A percentile compares a stretch with the other conserved stretches of the same genome.
Conservation (phyloP, 352 stramenopile species). For the Blastocystis hominis region DNA sequence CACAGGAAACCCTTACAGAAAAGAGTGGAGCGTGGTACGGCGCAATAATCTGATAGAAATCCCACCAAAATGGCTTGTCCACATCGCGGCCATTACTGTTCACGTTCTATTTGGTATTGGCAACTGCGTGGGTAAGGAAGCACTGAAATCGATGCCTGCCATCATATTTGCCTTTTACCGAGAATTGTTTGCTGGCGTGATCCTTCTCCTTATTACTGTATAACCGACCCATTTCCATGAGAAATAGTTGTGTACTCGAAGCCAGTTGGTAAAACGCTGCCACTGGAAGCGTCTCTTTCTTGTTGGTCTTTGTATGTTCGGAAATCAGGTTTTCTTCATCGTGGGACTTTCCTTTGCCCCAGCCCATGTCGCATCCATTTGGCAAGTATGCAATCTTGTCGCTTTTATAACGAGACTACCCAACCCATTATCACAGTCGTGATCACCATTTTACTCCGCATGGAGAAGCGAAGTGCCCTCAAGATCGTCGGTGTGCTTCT, state of each 20-base stretch:
- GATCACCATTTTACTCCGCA: neutral
- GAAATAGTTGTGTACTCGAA: neutral
- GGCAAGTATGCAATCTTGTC: no score
- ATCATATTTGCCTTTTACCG: constrained; percentile 55
- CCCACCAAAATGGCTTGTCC: neutral
- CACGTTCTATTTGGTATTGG: constrained; percentile 39
- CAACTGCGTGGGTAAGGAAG: constrained; percentile 35
- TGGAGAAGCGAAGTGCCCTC: neutral
- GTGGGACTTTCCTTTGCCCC: constrained; percentile 39
- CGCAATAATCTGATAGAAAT: neutral
- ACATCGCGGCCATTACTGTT: neutral
- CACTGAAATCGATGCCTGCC: constrained; percentile 27
- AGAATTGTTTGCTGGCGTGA: constrained; percentile 47
- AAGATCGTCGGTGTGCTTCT: constrained; percentile 22
- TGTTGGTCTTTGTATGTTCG: constrained; percentile 38
- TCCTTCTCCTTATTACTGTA: constrained; percentile 44
- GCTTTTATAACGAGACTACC: no score
- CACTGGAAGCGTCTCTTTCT: neutral
- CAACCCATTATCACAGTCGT: constrained; percentile 40
- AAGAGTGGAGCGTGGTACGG: neutral
- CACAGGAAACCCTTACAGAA: neutral
- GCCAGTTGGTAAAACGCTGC: neutral
- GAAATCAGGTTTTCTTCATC: constrained; percentile 29
- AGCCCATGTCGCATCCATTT: constrained; percentile 33
- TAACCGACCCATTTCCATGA: neutral